Evolutionary conservation across 2,329 filamentous ascomycete genomes (phyloP), one percentile per base, ranked within the genome.

Genomic region (Parascedosporium putredinis): DNA sequence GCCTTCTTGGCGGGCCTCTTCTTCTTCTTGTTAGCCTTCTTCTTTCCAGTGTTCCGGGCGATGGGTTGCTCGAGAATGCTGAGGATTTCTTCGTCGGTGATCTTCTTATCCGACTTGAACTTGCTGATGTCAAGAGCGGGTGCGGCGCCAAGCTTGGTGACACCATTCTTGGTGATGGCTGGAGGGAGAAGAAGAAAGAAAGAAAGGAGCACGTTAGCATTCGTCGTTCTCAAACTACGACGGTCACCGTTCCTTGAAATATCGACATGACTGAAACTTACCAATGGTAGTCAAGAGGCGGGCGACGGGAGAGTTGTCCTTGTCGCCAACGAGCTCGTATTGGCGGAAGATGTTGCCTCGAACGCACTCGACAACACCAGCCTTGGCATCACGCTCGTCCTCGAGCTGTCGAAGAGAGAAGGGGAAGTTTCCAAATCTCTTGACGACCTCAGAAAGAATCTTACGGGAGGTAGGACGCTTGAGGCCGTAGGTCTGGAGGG

Each of bases 141-240:
- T 29, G 93, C 84, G 23, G 79, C 83, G 60, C 88, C 83, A 52
- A 98, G 74, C 71, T 87, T 88, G 63, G 86, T 88, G 61, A 98
- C 75, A 58, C 93, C 93, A 67, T 97, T 96, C 81, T 98, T 98
- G 62, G 89, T 96, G 67, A 98, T 89, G 53, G 88, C 93, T 95
- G 57, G 46, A 31, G 38, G 22, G 46, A 31, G 38, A 22, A 43
- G 27, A 31, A 14, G 23, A 10, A 51, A 59, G 51, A 62, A 51
- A 29, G 50, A 16, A 24, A 27, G 25, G 7, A 18, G 9, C 36
- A 9, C 16, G 6, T n/a, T n/a, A n/a, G n/a, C n/a, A n/a, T n/a
- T n/a, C n/a, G n/a, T n/a, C n/a, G n/a, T n/a, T n/a, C n/a, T n/a
- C n/a, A n/a, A n/a, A n/a, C n/a, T n/a, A n/a, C n/a, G n/a, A n/a